These are phyloP conservation scores for Colletotrichum sp. DNA, from an alignment of 2,329 filamentous ascomycete genomes.

Conservation along the genomic window DNA sequence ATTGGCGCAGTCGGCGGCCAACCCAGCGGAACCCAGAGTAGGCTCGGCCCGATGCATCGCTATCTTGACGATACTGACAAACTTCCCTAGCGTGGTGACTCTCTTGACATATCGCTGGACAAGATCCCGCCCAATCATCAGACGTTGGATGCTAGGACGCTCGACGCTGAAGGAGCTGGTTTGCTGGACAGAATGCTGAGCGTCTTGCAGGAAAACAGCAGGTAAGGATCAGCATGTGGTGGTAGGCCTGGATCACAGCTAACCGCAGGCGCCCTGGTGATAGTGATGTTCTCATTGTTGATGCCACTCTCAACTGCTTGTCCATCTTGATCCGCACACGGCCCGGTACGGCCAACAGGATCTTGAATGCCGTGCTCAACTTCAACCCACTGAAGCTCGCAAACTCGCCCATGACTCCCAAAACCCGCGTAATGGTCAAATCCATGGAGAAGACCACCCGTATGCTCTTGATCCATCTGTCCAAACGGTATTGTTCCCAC, in stretches of 20 bases:
- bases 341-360: conserved; percentile 81
- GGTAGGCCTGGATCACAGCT: neutral
- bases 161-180: conserved; percentile 93
- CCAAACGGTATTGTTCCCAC: conserved; percentile 66
- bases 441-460: conserved; percentile 96
- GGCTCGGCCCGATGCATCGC: conserved; percentile 33
- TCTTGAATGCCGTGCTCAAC: conserved; percentile 81
- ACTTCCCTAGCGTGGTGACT: conserved; percentile 44
- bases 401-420: conserved; percentile 76
- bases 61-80: conserved; percentile 24
- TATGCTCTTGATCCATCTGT: conserved; percentile 80
- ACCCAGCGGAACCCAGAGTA: conserved; percentile 83
- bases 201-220: conserved; percentile 84
- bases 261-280: neutral
- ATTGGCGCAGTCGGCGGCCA: conserved; percentile 85
- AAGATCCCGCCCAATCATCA: conserved; percentile 85
- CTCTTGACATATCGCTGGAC: conserved; percentile 79
- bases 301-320: conserved; percentile 89
- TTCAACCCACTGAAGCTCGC: conserved; percentile 91
- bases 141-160: conserved; percentile 75
- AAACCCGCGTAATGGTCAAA: conserved; percentile 79
- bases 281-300: conserved; percentile 87
- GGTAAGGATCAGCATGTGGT: conserved; percentile 55
- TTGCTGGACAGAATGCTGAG: conserved; percentile 86
- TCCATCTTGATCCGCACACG: conserved; percentile 83